Conservation (phyloP, 2,329 filamentous ascomycete species). For the Penicillium olsonii region DNA sequence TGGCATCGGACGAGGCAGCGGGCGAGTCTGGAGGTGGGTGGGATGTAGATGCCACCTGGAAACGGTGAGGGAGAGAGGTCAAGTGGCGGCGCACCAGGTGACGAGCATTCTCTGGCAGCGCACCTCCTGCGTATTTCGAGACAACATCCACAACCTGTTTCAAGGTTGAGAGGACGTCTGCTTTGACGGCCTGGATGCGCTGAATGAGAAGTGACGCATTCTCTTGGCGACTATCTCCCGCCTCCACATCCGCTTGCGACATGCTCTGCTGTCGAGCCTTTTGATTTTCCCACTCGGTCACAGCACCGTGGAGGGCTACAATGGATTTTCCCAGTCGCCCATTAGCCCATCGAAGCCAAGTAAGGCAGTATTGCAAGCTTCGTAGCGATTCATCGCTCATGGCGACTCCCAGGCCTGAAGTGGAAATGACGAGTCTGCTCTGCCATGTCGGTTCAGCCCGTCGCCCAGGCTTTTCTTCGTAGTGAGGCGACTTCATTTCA, state of each 20-base stretch:
- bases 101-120: conserved; percentile 83
- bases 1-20: conserved; percentile 46
- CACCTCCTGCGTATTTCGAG: conserved; percentile 86
- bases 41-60: conserved; percentile 68
- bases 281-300: conserved; percentile 75
- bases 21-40: conserved; percentile 36
- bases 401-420: conserved; percentile 84
- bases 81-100: conserved; percentile 81
- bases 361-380: conserved; percentile 81
- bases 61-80: conserved; percentile 79
- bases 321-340: conserved; percentile 77
- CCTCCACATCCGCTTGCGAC: conserved; percentile 18
- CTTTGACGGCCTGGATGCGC: conserved; percentile 67
- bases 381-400: conserved; percentile 86
- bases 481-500: conserved; percentile 72
- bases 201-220: conserved; percentile 36
- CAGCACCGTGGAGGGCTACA: conserved; percentile 68
- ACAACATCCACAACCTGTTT: conserved; percentile 82
- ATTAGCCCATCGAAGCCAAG: conserved; percentile 79
- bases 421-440: conserved; percentile 82
- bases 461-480: conserved; percentile 52
- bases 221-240: conserved; percentile 21
- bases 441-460: conserved; percentile 63
- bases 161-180: conserved; percentile 74
- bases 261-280: conserved; percentile 38